phyloP scores from a whole-genome alignment of 768 basidiomycete species.

The Vishniacozyma victoriae region DNA sequence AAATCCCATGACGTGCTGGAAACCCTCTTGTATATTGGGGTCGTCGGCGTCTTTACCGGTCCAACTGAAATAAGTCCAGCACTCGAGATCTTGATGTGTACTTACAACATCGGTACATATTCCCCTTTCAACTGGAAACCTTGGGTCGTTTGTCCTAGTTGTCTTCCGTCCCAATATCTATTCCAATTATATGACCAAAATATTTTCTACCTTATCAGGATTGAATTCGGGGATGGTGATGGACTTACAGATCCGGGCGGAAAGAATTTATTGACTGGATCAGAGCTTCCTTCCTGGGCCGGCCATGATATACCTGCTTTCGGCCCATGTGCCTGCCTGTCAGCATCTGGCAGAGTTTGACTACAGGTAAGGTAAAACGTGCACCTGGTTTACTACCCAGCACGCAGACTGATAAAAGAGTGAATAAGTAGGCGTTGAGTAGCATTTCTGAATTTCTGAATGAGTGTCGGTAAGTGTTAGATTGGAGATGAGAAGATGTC shows the following conservation, averaged over 20 bases:
- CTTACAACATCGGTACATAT: slow-evolving; percentile 20
- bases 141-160: slow-evolving; percentile 5
- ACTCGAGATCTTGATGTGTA: neutral
- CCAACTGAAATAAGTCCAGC: too few relatives aligned
- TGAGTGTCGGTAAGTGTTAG: too few relatives aligned
- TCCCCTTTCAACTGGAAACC: slow-evolving; percentile 15
- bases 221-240: too few relatives aligned
- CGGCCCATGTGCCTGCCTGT: too few relatives aligned
- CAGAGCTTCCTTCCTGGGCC: slow-evolving; percentile 29
- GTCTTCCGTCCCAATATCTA: slow-evolving; percentile 14
- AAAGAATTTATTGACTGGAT: slow-evolving; percentile 37
- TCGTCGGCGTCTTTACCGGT: slow-evolving; percentile 8
- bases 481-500: too few relatives aligned
- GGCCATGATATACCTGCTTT: slow-evolving; percentile 37
- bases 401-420: too few relatives aligned
- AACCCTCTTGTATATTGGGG: slow-evolving; percentile 13
- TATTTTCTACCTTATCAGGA: slow-evolving; percentile 27
- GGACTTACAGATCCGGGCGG: slow-evolving; percentile 26
- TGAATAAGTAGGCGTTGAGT: too few relatives aligned
- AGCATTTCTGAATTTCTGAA: too few relatives aligned
- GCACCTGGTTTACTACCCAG: too few relatives aligned
- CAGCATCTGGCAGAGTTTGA: too few relatives aligned
- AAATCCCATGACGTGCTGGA: slow-evolving; percentile 24
- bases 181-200: slow-evolving; percentile 32
- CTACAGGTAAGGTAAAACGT: too few relatives aligned